Evolutionary conservation across 1,284 basidiomycete genomes (phyloP), one percentile per base, ranked within the genome.

Genomic region (Tylopilus sp.): DNA sequence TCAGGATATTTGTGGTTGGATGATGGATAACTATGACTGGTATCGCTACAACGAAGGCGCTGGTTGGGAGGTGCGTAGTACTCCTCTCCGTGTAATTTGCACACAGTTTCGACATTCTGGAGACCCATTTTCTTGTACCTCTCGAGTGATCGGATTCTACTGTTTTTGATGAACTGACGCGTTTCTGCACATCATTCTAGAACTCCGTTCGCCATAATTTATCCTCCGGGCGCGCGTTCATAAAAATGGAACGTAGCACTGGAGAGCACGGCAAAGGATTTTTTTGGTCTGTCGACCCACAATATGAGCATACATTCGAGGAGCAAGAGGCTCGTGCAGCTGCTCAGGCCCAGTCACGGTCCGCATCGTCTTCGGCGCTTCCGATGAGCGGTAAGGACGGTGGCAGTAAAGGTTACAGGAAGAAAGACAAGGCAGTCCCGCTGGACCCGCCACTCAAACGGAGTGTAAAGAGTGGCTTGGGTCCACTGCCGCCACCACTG

Each of bases 201-300:
- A 93, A 90, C 62, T 94, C 93, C 34, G 88, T 95, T 44, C 85
- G 93, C 37, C 93, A 95, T 67, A 94, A 93, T 66, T 71, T 96
- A 18, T 93, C 91, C 2, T 88, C 91, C 26, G 88, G 89, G 65
- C 83, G 85, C 54, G 89, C 89, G 0, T 94, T 94, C 71, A 77
- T 87, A 64, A 94, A 94, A 70, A 77, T 89, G 63, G 87, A 91
- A 50, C 77, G 88, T 36, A 88, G 85, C 55, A 82, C 85, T 24
- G 90, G 90, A 48, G 89, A 91, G 64, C 83, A 87, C 50, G 90
- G 91, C 12, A 94, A 94, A 65, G 91, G 91, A 2, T 91, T 85
- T 55, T 88, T 91, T 54, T 94, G 92, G 92, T 86, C 86, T 24
- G 75, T 94, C 26, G 90, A 93, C 59, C 82, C 85, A 47, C 80